Conservation (phyloP, 129 eudicot genomes). For the Tagetes erecta region DNA sequence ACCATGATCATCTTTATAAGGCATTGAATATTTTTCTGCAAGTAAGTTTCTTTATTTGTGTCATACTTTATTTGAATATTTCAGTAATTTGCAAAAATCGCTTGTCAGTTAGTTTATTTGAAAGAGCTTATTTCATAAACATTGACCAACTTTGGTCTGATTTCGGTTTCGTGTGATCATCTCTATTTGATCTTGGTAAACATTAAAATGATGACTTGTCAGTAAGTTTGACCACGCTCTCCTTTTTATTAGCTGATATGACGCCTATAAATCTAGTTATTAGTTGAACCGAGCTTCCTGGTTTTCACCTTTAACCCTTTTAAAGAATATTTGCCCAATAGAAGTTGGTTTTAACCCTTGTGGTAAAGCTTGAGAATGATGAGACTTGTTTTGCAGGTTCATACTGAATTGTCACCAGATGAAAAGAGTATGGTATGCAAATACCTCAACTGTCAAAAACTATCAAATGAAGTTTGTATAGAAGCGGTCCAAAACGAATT, state of each 20-base stretch:
- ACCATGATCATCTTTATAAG: slow-evolving; percentile 78
- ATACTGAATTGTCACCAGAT: slow-evolving; percentile 67
- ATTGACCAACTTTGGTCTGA: no score
- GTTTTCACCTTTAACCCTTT: no score
- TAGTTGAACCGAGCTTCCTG: no score
- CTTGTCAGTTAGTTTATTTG: no score
- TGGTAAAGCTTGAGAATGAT: neutral
- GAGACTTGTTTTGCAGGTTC: slow-evolving; percentile 41
- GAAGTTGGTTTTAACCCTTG: neutral
- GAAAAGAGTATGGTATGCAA: slow-evolving; percentile 75
- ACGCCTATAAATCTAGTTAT: no score
- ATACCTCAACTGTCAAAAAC: slow-evolving; percentile 84
- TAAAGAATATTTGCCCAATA: neutral
- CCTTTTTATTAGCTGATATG: no score
- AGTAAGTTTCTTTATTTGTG: slow-evolving; percentile 38
- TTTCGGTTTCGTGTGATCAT: no score
- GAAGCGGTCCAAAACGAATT: slow-evolving; percentile 89
- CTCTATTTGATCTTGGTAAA: no score
- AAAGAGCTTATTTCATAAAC: neutral
- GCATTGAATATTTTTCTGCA: slow-evolving; percentile 63
- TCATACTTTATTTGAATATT: slow-evolving; percentile 8
- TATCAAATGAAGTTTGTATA: slow-evolving; percentile 80
- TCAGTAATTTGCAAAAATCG: neutral
- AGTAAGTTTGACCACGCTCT: no score
- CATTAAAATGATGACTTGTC: no score